Base-by-base conservation (phyloP, 495 filamentous ascomycete genomes). In the Pyronema omphalodes region DNA sequence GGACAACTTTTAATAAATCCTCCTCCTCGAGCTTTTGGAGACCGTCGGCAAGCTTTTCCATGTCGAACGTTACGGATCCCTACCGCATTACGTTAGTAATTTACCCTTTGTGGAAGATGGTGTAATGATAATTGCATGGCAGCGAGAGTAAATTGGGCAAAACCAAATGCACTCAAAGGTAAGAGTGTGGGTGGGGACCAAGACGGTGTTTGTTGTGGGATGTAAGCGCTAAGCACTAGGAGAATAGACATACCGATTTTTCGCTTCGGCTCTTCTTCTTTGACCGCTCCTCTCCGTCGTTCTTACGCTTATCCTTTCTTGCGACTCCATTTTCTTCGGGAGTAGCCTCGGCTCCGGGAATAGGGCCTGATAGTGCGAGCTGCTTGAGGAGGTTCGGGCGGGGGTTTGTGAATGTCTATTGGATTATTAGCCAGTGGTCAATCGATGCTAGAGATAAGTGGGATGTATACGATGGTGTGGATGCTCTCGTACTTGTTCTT, bases 41-140 rank as follows among this genome's bases (percentile, higher is more conserved):
- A 7, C 78, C 83, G n/a, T 95, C 93, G 9, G 93, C 91, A 59
- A 99, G 77, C 71, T 93, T 94, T 71, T 99, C 91, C 76, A 94
- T 86, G 67, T 99, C 91, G 55, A 88, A 78, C 74, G 68, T 70
- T 53, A 19, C 29, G n/a, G 23, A 14, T 47, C 17, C 44, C 44
- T 29, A 29, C 5, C 23, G 5, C 36, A 37, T 9, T 3, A 34
- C 7, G 53, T 3, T 18, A 44, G 17, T 6, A 44, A 41, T n/a
- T 52, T 33, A 0, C 9, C 17, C 4, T n/a, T 52, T 14, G 11
- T 4, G 11, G 3, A 11, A 18, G 11, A 46, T n/a, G 23, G 9
- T 8, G 15, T 11, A 8, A 12, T 50, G 11, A 35, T n/a, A 19
- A 8, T 9, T 6, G 11, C 9, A 3, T 3, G 19, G 47, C 4